A percentile compares a stretch with the other conserved stretches of the same genome.
Evolutionary conservation across 2,329 filamentous ascomycete species (phyloP).

Genomic region (Cordyceps javanica): DNA sequence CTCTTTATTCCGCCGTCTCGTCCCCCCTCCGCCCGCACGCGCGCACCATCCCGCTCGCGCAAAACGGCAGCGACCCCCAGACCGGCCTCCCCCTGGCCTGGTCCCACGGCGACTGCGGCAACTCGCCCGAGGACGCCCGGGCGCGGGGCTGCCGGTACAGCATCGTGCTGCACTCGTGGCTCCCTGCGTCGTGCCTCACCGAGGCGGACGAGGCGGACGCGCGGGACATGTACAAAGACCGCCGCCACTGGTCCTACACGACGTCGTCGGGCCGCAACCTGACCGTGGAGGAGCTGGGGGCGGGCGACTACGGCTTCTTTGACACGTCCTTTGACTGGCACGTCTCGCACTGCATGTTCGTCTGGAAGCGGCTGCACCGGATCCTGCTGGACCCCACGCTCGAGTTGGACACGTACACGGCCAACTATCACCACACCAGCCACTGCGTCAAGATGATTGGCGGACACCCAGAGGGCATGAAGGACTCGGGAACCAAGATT

Average conservation of each 20-base stretch:
- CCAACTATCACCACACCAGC: slow-evolving; percentile 17
- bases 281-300: slow-evolving; percentile 15
- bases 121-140: slow-evolving; percentile 15
- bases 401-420: slow-evolving; percentile 19
- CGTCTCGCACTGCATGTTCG: slow-evolving; percentile 18
- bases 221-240: slow-evolving; percentile 17
- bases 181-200: slow-evolving; percentile 17
- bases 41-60: slow-evolving; percentile 3
- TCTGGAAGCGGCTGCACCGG: slow-evolving; percentile 20
- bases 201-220: slow-evolving; percentile 19
- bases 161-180: slow-evolving; percentile 19
- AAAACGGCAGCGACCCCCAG: slow-evolving; percentile 12
- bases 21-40: neutral
- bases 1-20: neutral
- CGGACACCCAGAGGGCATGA: slow-evolving; percentile 11
- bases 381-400: slow-evolving; percentile 14
- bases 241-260: slow-evolving; percentile 14
- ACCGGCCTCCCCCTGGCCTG: slow-evolving; percentile 16
- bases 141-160: slow-evolving; percentile 15
- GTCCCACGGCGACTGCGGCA: slow-evolving; percentile 19
- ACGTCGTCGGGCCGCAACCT: slow-evolving; percentile 13
- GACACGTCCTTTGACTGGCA: slow-evolving; percentile 19
- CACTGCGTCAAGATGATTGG: slow-evolving; percentile 20
- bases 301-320: slow-evolving; percentile 17
- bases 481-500: slow-evolving; percentile 17